A percentile compares a stretch with the other conserved stretches of the same genome.
These are phyloP conservation scores for Citrus hindsii DNA, from an alignment of 345 rosid genomes.

Conservation along the genomic window DNA sequence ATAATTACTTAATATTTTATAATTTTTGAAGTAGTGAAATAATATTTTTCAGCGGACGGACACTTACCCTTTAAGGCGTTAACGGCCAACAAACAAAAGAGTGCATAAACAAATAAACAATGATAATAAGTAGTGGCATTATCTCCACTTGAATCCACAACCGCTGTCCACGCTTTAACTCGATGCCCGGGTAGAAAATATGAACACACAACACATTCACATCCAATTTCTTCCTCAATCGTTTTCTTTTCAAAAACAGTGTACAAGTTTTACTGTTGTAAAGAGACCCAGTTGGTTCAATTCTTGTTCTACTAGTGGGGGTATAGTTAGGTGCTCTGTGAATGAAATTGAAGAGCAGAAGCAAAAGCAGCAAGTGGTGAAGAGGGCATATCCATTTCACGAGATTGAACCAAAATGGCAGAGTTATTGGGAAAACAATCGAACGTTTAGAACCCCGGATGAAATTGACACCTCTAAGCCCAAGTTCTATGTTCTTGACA, in stretches of 20 bases:
- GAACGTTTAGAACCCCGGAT: constrained; percentile 78
- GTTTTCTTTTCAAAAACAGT: constrained; percentile 16
- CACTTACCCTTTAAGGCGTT: too few relatives aligned
- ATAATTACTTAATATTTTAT: too few relatives aligned
- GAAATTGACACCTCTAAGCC: constrained; percentile 81
- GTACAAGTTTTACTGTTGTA: background rate
- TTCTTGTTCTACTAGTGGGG: background rate
- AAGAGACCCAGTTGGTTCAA: constrained; percentile 4
- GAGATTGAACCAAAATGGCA: constrained; percentile 98
- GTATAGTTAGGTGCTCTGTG: constrained; percentile 2
- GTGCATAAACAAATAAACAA: too few relatives aligned
- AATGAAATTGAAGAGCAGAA: constrained; percentile 22
- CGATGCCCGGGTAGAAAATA: background rate
- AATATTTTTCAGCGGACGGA: too few relatives aligned
- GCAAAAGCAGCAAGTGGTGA: constrained; percentile 28
- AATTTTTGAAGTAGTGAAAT: too few relatives aligned
- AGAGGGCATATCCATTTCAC: constrained; percentile 75
- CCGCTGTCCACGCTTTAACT: background rate
- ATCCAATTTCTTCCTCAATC: constrained; percentile 23
- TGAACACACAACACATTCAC: constrained; percentile 30
- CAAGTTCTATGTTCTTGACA: constrained; percentile 94
- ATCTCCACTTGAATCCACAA: background rate
- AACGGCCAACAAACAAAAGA: too few relatives aligned
- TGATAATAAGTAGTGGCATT: background rate
- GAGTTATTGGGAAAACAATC: constrained; percentile 71